Base-by-base conservation (phyloP, 805 yeast species). In the Kockiozyma suomiensis region DNA sequence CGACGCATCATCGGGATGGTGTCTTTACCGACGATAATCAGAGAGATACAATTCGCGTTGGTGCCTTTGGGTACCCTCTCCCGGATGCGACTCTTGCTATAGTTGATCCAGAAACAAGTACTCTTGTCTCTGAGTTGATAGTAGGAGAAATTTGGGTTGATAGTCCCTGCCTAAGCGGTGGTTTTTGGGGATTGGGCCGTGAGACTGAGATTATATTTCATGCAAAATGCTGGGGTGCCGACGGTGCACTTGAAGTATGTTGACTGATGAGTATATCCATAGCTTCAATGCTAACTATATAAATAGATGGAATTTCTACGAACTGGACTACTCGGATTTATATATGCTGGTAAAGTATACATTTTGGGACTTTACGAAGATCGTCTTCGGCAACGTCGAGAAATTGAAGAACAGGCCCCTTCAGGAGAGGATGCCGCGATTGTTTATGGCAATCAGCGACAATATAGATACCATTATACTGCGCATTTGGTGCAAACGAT, bases 111-210 rank as follows among this genome's bases (percentile, higher is more conserved):
- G 98, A 94, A 61, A 90, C 93, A 59, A 81, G 86, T 38, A 77
- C 85, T 1, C 75, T 94, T 17, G 88, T 90, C 3, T 84, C 85
- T 1, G 86, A 81, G 50, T 82, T 88, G 69, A 90, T 87, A 64
- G 89, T 94, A 15, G 99, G 99, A 28, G 99, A 94, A 73, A 86
- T 94, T 35, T 94, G 98, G 98, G 88, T 94, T n/a, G 97, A 92
- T 69, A 87, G 96, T 45, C 93, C 93, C 1, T 88, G 96, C 61
- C 75, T 94, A 5, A 86, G 96, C 1, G 97, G 96, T 15, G 97
- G 96, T 0, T 89, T 88, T 70, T 90, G 91, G 86, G 92, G 85
- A 0, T 72, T 82, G 19, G 85, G 75, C 26, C 83, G 76, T 52
- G 90, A 88, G 46, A 87, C 96, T 0, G 85, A 83, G 59, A 81